A percentile compares a stretch with the other conserved stretches of the same genome.
phyloP scores from a whole-genome alignment of 768 basidiomycete genomes.

The Termitomyces heimii region DNA sequence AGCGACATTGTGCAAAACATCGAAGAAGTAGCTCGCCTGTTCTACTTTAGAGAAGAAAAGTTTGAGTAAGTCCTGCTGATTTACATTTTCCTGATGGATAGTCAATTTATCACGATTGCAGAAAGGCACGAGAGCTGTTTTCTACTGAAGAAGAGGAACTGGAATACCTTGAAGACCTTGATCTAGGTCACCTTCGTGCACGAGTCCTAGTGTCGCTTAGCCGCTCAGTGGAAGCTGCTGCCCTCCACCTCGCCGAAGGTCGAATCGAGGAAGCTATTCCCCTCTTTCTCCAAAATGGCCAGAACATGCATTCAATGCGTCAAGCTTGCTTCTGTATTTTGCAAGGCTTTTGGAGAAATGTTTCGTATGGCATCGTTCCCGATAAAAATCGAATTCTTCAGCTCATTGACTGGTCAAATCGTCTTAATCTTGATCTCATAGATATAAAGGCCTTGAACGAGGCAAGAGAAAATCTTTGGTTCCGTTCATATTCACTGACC shows the following conservation, averaged over 20 bases:
- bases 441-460: conserved; percentile 1
- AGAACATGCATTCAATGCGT: conserved; percentile 18
- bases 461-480: neutral
- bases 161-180: conserved; percentile 51
- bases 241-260: conserved; percentile 43
- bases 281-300: conserved; percentile 24
- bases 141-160: conserved; percentile 42
- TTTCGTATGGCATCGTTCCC: conserved; percentile 31
- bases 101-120: conserved; percentile 15
- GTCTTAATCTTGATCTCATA: conserved; percentile 10
- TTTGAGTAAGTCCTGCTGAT: conserved; percentile 23
- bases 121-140: conserved; percentile 45
- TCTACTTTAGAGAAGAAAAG: conserved; percentile 34
- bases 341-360: conserved; percentile 37
- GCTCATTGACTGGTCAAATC: conserved; percentile 21
- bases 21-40: conserved; percentile 36
- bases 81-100: neutral
- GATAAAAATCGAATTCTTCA: conserved; percentile 8
- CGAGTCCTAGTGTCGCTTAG: conserved; percentile 36
- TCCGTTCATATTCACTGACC: neutral
- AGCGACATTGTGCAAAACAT: conserved; percentile 28
- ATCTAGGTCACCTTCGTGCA: conserved; percentile 43
- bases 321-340: conserved; percentile 34
- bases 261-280: conserved; percentile 40
- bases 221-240: conserved; percentile 43